phyloP scores from a whole-genome alignment of 1,284 basidiomycete species.

The Phellopilus nigrolimitatus region DNA sequence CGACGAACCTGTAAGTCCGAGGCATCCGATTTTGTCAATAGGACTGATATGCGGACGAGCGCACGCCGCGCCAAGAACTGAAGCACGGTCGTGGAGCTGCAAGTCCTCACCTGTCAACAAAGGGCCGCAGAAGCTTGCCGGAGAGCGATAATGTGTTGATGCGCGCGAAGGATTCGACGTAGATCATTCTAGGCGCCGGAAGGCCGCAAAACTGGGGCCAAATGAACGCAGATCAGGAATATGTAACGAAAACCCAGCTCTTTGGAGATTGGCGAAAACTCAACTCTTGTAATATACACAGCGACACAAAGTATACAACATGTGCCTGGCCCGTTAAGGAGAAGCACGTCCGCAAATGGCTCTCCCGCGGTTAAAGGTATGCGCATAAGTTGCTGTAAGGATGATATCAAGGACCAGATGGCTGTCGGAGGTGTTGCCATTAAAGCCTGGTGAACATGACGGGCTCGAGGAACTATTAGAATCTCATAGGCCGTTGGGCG shows the following conservation, averaged over 20 bases:
- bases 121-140: conserved; percentile 71
- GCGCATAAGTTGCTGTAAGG: conserved; percentile 55
- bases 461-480: conserved; percentile 76
- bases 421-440: conserved; percentile 66
- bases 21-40: conserved; percentile 1
- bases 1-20: conserved; percentile 58
- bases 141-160: conserved; percentile 81
- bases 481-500: conserved; percentile 41
- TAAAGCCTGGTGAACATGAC: conserved; percentile 76
- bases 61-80: conserved; percentile 10
- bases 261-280: conserved; percentile 29
- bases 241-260: conserved; percentile 11
- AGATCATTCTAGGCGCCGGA: conserved; percentile 72
- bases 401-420: conserved; percentile 51
- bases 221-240: conserved; percentile 10
- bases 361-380: conserved; percentile 36
- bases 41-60: no score
- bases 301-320: conserved; percentile 79
- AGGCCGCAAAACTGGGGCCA: conserved; percentile 66
- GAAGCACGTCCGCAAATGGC: conserved; percentile 69
- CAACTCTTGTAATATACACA: conserved; percentile 73
- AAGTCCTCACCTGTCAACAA: conserved; percentile 69
- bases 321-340: conserved; percentile 96
- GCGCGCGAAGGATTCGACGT: conserved; percentile 93
- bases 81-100: not conserved